Percentiles rank a stretch among this genome's conserved stretches.
These are phyloP conservation scores for Scedosporium dehoogii DNA, from an alignment of 2,329 filamentous ascomycete genomes.

Conservation along the genomic window DNA sequence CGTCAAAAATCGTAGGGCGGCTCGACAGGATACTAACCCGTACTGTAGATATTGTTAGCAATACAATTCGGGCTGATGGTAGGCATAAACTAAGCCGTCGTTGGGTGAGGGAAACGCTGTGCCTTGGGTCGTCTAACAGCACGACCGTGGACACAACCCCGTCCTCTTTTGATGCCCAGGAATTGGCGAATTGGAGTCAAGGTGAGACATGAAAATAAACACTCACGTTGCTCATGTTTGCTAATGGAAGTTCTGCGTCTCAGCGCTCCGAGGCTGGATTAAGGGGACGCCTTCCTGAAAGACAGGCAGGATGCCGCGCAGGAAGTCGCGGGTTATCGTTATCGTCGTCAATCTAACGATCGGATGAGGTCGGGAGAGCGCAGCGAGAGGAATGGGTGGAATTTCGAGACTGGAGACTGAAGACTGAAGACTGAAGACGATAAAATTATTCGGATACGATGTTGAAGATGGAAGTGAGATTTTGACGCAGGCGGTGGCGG, in stretches of 20 bases:
- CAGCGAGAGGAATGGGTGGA: background rate
- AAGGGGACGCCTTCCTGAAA: background rate
- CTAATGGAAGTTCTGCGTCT: background rate
- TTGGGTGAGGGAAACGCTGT: no score
- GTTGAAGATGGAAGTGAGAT: background rate
- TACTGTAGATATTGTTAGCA: slow-evolving; percentile 28
- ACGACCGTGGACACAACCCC: background rate
- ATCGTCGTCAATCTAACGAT: background rate
- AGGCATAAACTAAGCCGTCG: no score
- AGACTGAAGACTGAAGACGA: background rate
- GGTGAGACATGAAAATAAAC: background rate
- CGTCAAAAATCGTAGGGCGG: background rate
- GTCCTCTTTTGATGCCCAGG: background rate
- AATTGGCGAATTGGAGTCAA: background rate
- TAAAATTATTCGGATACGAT: background rate
- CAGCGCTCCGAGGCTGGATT: background rate
- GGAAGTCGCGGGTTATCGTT: background rate
- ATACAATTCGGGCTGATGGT: background rate
- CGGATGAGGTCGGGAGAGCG: background rate
- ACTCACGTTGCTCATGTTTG: background rate
- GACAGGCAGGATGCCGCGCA: background rate
- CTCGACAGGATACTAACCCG: slow-evolving; percentile 34
- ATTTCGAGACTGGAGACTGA: background rate
- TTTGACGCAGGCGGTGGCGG: background rate
- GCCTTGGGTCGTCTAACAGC: no score